Base-by-base conservation (phyloP, 768 basidiomycete genomes). In the Trametes meyenii region DNA sequence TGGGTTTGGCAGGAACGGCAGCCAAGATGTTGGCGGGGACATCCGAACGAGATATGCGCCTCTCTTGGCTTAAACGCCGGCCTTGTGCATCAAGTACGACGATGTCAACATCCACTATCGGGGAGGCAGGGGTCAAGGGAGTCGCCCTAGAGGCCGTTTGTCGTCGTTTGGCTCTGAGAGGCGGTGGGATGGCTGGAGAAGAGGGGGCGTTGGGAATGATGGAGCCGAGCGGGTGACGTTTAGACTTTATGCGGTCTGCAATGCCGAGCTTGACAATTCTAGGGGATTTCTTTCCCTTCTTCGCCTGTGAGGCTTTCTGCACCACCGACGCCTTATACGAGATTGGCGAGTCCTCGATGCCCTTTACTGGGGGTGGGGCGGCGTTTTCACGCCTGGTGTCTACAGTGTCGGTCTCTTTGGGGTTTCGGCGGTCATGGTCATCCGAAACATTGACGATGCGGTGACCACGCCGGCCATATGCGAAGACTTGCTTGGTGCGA, bases 71-170 rank as follows among this genome's bases (percentile, higher is more conserved):
- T 45, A 92, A 61, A 36, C 77, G 82, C 51, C 72, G 77, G 13
- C 90, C 90, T 33, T 76, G 69, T 33, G 81, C 79, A 70, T 92
- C 89, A 23, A 91, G 57, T 38, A 89, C 76, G 39, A 86, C 75
- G 52, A 92, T 91, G 48, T 92, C 87, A 51, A 90, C 76, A 42
- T 85, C 79, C 13, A 90, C 79, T 19, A 83, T 71, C 1, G 84
- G 82, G 1, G 80, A 76, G 42, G 75, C 74, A 7, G 79, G 74
- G 70, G 72, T 76, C 69, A 45, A 66, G 61, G 39, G 70, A 36
- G 33, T 56, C 40, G 26, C 56, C 46, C 58, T 68, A 67, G 38
- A 40, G 21, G 46, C 50, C 6, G 55, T 60, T 38, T 40, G 55
- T 35, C 63, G 67, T 67, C 62, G 67, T 39, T 69, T 73, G 52